A percentile compares a stretch with the other conserved stretches of the same genome.
phyloP scores from a whole-genome alignment of 2,329 filamentous ascomycete species.

The Penicillium freii region DNA sequence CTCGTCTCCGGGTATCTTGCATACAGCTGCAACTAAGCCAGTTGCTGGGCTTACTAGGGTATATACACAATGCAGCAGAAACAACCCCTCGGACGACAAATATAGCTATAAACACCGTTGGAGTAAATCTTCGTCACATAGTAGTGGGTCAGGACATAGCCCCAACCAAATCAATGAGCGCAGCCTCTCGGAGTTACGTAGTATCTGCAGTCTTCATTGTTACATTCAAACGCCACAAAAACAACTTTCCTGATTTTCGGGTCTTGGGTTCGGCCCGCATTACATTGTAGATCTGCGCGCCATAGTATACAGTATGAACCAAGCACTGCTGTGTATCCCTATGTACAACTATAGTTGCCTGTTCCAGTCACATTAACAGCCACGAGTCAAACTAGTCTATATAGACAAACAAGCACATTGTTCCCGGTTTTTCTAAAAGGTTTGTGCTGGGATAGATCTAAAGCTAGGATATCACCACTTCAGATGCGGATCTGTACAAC shows the following conservation, averaged over 20 bases:
- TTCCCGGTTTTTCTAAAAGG: neutral
- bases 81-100: neutral
- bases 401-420: neutral
- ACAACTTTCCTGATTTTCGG: neutral
- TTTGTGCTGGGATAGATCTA: neutral
- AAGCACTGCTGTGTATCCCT: neutral
- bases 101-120: neutral
- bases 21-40: neutral
- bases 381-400: too few relatives aligned
- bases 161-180: neutral
- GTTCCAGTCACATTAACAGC: neutral
- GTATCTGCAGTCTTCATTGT: neutral
- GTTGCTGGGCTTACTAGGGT: neutral
- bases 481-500: slow-evolving; percentile 10
- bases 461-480: neutral
- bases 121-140: neutral
- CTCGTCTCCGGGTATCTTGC: neutral
- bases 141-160: neutral
- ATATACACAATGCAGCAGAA: neutral
- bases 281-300: neutral
- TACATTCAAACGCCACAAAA: slow-evolving; percentile 6
- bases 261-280: neutral
- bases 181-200: neutral
- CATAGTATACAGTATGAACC: neutral
- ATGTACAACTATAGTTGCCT: neutral